Evolutionary conservation across 495 filamentous ascomycete species (phyloP), one percentile per base, ranked within the genome.

Genomic region (Terfezia boudieri): DNA sequence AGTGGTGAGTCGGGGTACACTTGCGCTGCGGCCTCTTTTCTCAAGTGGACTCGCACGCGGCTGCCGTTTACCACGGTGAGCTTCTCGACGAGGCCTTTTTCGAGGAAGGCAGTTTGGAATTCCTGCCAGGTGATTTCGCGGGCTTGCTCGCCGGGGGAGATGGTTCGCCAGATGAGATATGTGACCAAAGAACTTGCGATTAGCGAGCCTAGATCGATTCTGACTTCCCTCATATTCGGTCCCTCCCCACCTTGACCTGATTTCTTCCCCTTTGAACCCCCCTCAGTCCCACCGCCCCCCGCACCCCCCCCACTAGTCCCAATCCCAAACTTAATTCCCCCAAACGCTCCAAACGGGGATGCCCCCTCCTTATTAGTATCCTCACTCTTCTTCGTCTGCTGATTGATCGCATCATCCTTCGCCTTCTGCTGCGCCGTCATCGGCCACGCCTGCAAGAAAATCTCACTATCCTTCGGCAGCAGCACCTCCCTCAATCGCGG

Each of bases 71-170:
- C 70, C 48, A 92, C 80, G 0, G 82, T 82, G 66, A 98, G 73
- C 72, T 84, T 94, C 69, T 95, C 83, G 23, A 98, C 92, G 50
- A 98, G 74, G 43, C 90, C 90, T 70, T 89, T 93, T 66, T 95
- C 87, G 49, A 98, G 74, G 72, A 92, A 96, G 41, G 86, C 88
- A 58, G 78, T 83, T 49, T 81, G 73, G 67, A 96, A 84, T 67
- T 96, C 92, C 71, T 98, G 89, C 84, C 86, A 98, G 46, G 90
- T 95, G 56, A 98, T 94, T 61, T 95, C 88, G 50, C 76, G 75
- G 48, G 74, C 70, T 54, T 71, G 71, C 55, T 93, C 85, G 11
- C 73, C 75, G 32, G 84, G 75, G 51, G 77, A 71, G 20, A 83
- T 59, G 53, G 73, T 73, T 11, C 74, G 72, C 60, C 78, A 80